Evolutionary conservation across 2,329 filamentous ascomycete species (phyloP), one percentile per base, ranked within the genome.

Genomic region (Cladophialophora carrionii): DNA sequence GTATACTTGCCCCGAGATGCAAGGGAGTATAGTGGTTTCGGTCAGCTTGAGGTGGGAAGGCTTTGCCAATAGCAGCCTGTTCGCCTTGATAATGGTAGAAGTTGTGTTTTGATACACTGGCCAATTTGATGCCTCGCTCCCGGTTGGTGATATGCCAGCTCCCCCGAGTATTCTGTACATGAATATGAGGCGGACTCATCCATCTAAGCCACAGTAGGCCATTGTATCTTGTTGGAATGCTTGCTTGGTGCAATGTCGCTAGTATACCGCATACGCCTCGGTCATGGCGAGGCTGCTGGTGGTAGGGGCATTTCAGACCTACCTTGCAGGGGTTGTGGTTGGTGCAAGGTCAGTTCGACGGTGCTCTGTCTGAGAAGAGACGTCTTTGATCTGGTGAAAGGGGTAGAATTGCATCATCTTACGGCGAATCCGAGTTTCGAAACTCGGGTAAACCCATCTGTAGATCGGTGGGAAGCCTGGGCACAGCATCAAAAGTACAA

Each of bases 261-360:
- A 26, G 7, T n/a, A 20, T n/a, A 14, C n/a, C 43, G 29, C 26
- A 29, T 29, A 29, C 34, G 52, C 41, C 51, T 46, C 34, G 7
- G n/a, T 41, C 34, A 14, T n/a, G 34, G 41, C 49, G 56, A 51
- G 26, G 32, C 57, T 64, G n/a, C 22, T 9, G 26, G 8, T 41
- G n/a, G n/a, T n/a, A n/a, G n/a, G n/a, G n/a, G n/a, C 12, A n/a
- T 52, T 14, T 54, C 57, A 57, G 51, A 57, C 43, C 22, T 64
- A 61, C 62, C 62, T 57, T 51, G 52, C 46, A 53, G 57, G 52
- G 57, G 43, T 29, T 53, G 57, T 46, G 37, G 22, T 22, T 54
- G 49, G 32, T 34, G 24, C 34, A 17, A 51, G 20, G 31, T 10
- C 12, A 29, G 10, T 12, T 51, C 14, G 20, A 29, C 48, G 14